phyloP scores from a whole-genome alignment of 2,329 filamentous ascomycete species.

The Phaeosphaeriaceae sp. region DNA sequence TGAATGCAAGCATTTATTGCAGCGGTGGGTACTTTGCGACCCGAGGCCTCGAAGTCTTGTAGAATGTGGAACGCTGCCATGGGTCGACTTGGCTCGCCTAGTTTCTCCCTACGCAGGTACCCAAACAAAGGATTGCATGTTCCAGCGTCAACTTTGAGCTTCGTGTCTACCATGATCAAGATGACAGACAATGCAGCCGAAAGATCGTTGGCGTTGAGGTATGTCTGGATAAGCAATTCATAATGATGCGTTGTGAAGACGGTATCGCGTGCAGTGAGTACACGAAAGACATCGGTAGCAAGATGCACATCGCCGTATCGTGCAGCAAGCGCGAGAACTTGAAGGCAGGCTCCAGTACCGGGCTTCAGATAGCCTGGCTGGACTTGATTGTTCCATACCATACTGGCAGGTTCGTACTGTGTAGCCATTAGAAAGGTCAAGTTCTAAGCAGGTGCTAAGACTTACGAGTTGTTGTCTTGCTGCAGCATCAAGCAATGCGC shows the following conservation, averaged over 20 bases:
- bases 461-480: conserved; percentile 65
- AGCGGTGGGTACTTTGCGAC: conserved; percentile 59
- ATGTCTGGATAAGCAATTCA: conserved; percentile 77
- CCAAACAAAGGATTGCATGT: conserved; percentile 70
- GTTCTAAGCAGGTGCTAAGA: not conserved
- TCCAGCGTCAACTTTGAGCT: conserved; percentile 62
- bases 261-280: conserved; percentile 65
- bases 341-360: conserved; percentile 69
- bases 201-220: conserved; percentile 67
- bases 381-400: conserved; percentile 75
- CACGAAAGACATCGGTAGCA: conserved; percentile 73
- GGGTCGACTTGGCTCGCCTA: conserved; percentile 49
- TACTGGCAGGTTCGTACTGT: conserved; percentile 68
- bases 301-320: conserved; percentile 71
- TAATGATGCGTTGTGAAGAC: conserved; percentile 74
- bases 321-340: conserved; percentile 75
- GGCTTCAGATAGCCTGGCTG: conserved; percentile 66
- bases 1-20: conserved; percentile 62
- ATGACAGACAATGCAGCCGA: conserved; percentile 72
- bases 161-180: conserved; percentile 74
- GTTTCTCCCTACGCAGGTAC: conserved; percentile 59
- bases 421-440: conserved; percentile 13
- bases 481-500: conserved; percentile 77
- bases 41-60: conserved; percentile 59
- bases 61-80: conserved; percentile 64